phyloP scores from a whole-genome alignment of 106 monocot genomes.

The Dioscorea dumetorum region DNA sequence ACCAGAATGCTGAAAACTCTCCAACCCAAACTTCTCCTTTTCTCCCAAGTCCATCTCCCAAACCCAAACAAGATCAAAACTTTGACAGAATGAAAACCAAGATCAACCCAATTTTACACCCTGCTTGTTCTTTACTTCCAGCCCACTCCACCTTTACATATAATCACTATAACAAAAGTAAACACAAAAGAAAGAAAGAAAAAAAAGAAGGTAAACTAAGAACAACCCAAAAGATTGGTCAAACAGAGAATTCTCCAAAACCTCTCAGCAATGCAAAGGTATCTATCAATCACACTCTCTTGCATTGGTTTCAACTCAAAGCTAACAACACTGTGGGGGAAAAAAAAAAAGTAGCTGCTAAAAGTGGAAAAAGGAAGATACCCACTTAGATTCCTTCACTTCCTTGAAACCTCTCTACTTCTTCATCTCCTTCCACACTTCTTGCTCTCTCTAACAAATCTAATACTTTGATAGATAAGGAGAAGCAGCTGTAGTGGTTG shows the following conservation, averaged over 20 bases:
- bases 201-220: constrained; percentile 8
- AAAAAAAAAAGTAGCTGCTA: constrained; percentile 7
- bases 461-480: background rate
- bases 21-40: constrained; percentile 34
- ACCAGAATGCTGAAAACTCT: constrained; percentile 23
- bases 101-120: background rate
- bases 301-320: constrained; percentile 10
- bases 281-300: constrained; percentile 4
- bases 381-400: constrained; percentile 47
- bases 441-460: background rate
- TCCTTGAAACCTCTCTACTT: constrained; percentile 10
- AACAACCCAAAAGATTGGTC: constrained; percentile 14
- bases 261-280: constrained; percentile 22
- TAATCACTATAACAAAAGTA: background rate
- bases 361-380: constrained; percentile 35
- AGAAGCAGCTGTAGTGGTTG: background rate
- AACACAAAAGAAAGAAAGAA: background rate
- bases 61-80: background rate
- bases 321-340: background rate
- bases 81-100: background rate
- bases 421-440: background rate
- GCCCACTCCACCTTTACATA: background rate
- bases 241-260: constrained; percentile 25
- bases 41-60: constrained; percentile 39
- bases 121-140: background rate